Conservation (phyloP, 257 asterid species). For the Nicotiana attenuata region DNA sequence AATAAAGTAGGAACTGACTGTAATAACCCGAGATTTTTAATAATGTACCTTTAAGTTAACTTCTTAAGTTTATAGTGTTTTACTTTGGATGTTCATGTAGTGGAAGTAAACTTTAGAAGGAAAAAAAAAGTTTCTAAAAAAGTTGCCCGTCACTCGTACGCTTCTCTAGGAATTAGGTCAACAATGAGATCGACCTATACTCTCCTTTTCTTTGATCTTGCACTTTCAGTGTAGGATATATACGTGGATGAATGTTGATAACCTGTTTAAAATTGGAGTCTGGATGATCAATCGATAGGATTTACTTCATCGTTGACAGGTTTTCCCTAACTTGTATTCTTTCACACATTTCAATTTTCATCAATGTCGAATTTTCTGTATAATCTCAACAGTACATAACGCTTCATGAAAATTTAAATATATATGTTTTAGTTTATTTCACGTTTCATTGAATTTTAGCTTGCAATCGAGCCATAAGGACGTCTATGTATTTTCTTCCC, state of each 20-base stretch:
- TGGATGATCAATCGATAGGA: no score
- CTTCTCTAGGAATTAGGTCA: neutral
- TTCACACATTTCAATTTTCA: neutral
- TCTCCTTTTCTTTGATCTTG: no score
- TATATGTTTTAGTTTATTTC: neutral
- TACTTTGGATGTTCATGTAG: no score
- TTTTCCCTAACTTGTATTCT: neutral
- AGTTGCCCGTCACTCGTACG: neutral
- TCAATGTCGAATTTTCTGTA: neutral
- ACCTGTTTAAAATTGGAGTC: no score
- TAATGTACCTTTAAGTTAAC: no score
- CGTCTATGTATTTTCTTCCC: neutral
- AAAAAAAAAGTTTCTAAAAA: neutral
- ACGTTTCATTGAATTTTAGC: neutral
- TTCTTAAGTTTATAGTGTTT: no score
- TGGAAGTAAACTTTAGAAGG: no score
- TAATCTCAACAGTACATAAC: neutral
- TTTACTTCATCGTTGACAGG: neutral
- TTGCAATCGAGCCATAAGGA: neutral
- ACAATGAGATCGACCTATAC: neutral
- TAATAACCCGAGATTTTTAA: no score
- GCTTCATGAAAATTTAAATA: neutral
- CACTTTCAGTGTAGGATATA: no score
- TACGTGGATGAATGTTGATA: no score
- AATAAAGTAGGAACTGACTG: no score